Percentiles rank a stretch among this genome's conserved stretches.
Conservation (phyloP, 1,284 basidiomycete species). For the Exobasidium cylindrosporum region DNA sequence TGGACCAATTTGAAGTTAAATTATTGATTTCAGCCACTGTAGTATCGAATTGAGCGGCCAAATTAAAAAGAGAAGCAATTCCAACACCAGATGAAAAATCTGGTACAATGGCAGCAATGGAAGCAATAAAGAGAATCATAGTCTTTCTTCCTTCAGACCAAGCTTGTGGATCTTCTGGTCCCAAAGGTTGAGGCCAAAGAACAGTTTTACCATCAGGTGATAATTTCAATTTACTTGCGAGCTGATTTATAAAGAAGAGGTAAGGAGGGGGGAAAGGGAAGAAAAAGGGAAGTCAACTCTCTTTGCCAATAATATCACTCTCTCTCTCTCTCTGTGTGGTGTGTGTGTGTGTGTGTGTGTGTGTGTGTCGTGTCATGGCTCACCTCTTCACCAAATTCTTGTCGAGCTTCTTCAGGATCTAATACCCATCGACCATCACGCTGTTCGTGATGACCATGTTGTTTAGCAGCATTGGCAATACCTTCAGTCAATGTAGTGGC, state of each 20-base stretch:
- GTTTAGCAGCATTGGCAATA: background rate
- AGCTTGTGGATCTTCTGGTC: constrained; percentile 3
- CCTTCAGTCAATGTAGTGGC: background rate
- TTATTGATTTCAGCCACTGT: constrained; percentile 66
- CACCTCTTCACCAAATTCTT: constrained; percentile 9
- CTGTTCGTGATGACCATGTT: constrained; percentile 8
- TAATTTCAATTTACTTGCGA: constrained; percentile 2
- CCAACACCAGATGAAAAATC: constrained; percentile 70
- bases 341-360: too few species aligned
- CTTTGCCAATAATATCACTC: too few species aligned
- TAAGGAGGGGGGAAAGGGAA: too few species aligned
- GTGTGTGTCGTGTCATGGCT: too few species aligned
- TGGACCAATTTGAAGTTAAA: constrained; percentile 59
- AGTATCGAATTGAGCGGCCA: constrained; percentile 64
- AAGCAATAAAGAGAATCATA: background rate
- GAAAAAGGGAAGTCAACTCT: too few species aligned
- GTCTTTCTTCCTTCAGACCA: constrained; percentile 9
- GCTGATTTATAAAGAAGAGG: background rate
- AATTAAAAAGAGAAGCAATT: constrained; percentile 64
- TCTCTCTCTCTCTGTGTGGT: too few species aligned
- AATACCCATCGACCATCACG: constrained; percentile 18
- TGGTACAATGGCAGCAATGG: constrained; percentile 64
- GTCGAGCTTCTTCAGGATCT: constrained; percentile 17
- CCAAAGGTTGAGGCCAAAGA: constrained; percentile 11
- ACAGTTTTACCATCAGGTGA: background rate